Base-by-base conservation (phyloP, 495 filamentous ascomycete genomes). In the Penicillium samsonianum region DNA sequence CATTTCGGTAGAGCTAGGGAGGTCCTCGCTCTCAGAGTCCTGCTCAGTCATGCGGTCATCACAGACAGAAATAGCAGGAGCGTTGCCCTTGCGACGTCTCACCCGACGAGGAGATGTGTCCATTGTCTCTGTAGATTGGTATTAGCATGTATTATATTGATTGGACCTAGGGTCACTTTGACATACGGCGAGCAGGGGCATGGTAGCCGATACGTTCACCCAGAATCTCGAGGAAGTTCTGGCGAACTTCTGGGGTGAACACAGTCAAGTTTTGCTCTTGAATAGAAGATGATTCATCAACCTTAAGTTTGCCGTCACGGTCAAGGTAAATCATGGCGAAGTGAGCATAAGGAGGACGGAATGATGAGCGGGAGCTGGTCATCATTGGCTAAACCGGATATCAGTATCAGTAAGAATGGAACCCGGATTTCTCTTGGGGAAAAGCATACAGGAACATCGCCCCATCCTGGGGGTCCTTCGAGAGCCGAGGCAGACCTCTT, bases 261-360 rank as follows among this genome's bases (percentile, higher is more conserved):
- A 79, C 46, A 7, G 73, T 74, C 0, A 59, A 48, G 20, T 67
- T 67, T 38, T 72, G 70, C 20, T 74, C 65, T 43, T 65, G 60
- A 35, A 78, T 73, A 10, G 71, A 73, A 14, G 62, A n/a, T 5
- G 76, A 79, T 60, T 75, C 71, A 2, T 70, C 57, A 3, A 74
- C 65, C 47, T 71, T 67, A 26, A 78, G 41, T 50, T 71, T 70
- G 33, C 74, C 72, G 35, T 67, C 67, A 49, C 69, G 64, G 55
- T 79, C 76, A 6, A 78, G 56, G 46, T 76, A 79, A 48, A 79
- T 76, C 65, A 78, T 55, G 42, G 76, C 73, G 41, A 72, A 79
- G 53, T 74, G 73, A 3, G 66, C 42, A 59, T 66, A 74, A 19
- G 75, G 73, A 26, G 76, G 53, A 44, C 68, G 67, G 50, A 68